These are phyloP conservation scores for Jamesozyma hellenica DNA, from an alignment of 805 yeast species.

Conservation along the genomic window DNA sequence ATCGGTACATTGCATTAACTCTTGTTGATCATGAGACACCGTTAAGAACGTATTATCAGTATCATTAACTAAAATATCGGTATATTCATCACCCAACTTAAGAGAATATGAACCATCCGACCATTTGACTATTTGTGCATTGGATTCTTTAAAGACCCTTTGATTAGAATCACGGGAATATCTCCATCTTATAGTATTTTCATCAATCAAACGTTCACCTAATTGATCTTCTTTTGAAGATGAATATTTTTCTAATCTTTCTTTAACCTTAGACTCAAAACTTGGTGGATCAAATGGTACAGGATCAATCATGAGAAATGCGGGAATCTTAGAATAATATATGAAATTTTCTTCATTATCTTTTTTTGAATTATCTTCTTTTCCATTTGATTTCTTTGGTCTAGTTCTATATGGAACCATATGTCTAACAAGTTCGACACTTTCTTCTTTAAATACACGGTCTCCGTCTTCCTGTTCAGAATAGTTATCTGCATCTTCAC, in stretches of 20 bases:
- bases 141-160: slow-evolving; percentile 67
- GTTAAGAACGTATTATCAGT: slow-evolving; percentile 64
- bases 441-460: slow-evolving; percentile 27
- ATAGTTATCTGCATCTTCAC: slow-evolving; percentile 22
- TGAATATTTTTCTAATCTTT: slow-evolving; percentile 25
- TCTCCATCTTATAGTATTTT: slow-evolving; percentile 90
- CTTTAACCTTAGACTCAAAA: slow-evolving; percentile 42
- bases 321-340: slow-evolving; percentile 60
- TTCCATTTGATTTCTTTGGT: background rate
- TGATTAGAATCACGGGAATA: slow-evolving; percentile 71
- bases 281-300: slow-evolving; percentile 74
- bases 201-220: slow-evolving; percentile 59
- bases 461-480: slow-evolving; percentile 28
- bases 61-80: slow-evolving; percentile 61
- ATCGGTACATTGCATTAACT: slow-evolving; percentile 50
- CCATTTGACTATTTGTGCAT: slow-evolving; percentile 88
- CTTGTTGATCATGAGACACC: slow-evolving; percentile 59
- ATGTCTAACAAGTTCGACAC: slow-evolving; percentile 33
- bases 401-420: slow-evolving; percentile 38
- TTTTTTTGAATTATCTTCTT: slow-evolving; percentile 21
- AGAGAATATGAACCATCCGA: slow-evolving; percentile 82
- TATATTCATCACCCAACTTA: slow-evolving; percentile 78
- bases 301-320: slow-evolving; percentile 73
- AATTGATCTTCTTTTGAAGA: slow-evolving; percentile 39
- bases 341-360: slow-evolving; percentile 30